Percentiles rank a stretch among this genome's conserved stretches.
These are phyloP conservation scores for Cercospora sojina DNA, from an alignment of 2,329 filamentous ascomycete genomes.

Conservation along the genomic window DNA sequence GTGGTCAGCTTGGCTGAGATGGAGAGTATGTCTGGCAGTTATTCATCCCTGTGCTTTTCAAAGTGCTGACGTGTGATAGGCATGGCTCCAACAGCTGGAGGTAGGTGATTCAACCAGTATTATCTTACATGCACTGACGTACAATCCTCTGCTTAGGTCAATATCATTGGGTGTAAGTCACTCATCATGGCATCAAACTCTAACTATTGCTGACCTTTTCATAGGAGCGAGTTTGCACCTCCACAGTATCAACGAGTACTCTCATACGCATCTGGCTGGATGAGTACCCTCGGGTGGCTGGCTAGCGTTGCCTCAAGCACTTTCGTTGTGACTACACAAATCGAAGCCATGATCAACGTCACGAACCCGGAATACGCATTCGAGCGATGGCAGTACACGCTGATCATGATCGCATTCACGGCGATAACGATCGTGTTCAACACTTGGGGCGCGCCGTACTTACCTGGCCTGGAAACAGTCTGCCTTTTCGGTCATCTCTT, in stretches of 20 bases:
- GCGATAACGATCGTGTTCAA: slow-evolving; percentile 40
- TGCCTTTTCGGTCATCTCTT: slow-evolving; percentile 34
- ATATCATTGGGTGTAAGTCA: slow-evolving; percentile 34
- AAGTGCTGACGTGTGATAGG: neutral
- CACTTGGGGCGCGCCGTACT: slow-evolving; percentile 37
- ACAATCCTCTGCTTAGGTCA: slow-evolving; percentile 34
- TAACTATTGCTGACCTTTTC: neutral
- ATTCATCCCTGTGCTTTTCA: neutral
- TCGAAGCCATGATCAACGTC: slow-evolving; percentile 42
- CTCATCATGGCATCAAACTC: neutral
- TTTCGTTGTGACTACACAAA: slow-evolving; percentile 40
- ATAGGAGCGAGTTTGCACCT: slow-evolving; percentile 35
- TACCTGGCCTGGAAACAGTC: slow-evolving; percentile 41
- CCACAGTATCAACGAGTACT: slow-evolving; percentile 34
- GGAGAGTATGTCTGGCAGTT: slow-evolving; percentile 29
- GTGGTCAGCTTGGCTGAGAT: slow-evolving; percentile 37
- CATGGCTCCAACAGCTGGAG: slow-evolving; percentile 36
- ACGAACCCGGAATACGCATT: slow-evolving; percentile 32
- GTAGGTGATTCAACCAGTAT: neutral
- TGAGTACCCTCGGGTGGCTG: slow-evolving; percentile 28
- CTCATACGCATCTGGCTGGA: slow-evolving; percentile 29
- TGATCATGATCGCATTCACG: slow-evolving; percentile 38
- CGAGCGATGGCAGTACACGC: slow-evolving; percentile 33
- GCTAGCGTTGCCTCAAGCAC: slow-evolving; percentile 38
- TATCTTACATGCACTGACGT: neutral